phyloP scores from a whole-genome alignment of 441 rosid genomes.

The Mallotus repandus region DNA sequence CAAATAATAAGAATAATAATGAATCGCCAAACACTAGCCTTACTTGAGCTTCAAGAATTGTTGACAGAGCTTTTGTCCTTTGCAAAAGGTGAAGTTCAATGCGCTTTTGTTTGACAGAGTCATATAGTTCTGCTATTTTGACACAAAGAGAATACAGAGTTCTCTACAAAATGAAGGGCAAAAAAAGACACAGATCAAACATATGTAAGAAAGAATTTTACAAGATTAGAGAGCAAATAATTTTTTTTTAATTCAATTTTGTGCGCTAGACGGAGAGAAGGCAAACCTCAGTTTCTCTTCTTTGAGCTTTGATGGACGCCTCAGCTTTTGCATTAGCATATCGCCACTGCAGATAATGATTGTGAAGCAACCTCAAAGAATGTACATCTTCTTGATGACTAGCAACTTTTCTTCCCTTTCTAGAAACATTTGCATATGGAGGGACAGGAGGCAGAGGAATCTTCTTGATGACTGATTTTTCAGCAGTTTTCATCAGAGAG shows the following conservation, averaged over 20 bases:
- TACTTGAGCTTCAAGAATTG: conserved; percentile 67
- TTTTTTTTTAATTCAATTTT: neutral
- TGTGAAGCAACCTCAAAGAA: conserved; percentile 57
- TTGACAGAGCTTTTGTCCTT: conserved; percentile 38
- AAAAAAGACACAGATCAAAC: neutral
- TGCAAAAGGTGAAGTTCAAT: conserved; percentile 43
- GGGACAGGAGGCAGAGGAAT: conserved; percentile 56
- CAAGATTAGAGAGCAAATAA: neutral
- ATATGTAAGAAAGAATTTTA: neutral
- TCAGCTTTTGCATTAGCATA: conserved; percentile 67
- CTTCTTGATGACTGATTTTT: conserved; percentile 37
- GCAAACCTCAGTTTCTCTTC: conserved; percentile 56
- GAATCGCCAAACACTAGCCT: conserved; percentile 19
- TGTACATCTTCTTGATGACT: conserved; percentile 61
- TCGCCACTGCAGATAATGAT: conserved; percentile 76
- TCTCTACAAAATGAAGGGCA: conserved; percentile 43
- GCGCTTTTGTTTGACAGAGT: conserved; percentile 58
- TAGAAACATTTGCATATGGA: conserved; percentile 33
- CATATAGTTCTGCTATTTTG: conserved; percentile 51
- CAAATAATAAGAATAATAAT: too few relatives aligned
- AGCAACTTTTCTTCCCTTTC: conserved; percentile 46
- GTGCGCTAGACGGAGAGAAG: neutral
- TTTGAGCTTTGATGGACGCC: conserved; percentile 47
- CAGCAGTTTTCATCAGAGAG: conserved; percentile 31
- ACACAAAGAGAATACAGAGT: conserved; percentile 49